Base-by-base conservation (phyloP, 805 yeast species). In the Wickerhamomyces bisporus region DNA sequence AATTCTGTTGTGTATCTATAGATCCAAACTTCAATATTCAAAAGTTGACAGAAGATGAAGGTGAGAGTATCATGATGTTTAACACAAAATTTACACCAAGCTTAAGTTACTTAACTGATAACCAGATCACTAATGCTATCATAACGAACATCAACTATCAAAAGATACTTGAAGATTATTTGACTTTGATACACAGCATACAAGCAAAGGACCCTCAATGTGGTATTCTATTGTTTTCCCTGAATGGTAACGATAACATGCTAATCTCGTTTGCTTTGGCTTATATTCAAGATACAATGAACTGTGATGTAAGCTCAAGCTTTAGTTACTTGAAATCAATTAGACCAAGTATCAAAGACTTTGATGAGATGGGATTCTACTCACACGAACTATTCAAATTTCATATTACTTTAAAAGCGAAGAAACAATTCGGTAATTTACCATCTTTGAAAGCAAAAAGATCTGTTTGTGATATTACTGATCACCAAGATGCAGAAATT, bases 1-100 rank as follows among this genome's bases (percentile, higher is more conserved):
- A 38, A 9, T 47, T 50, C 18, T 60, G 61, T 12, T 54, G 60
- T 30, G 45, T 60, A 11, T 43, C 65, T 20, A 40, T 66, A 1
- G 66, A 64, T 43, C 64, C 68, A 24, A 61, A 62, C 39, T 47
- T 53, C 36, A 52, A 48, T 20, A 45, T 61, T 16, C 53, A 55
- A 39, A 53, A 51, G 30, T 47, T 52, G 19, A 54, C 55, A 3
- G 50, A 48, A 23, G 49, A 48, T 36, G 55, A 56, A 39, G 54
- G 54, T 23, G 50, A 52, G 21, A 32, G 41, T 18, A 30, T 53
- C 18, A 49, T 53, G 52, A 36, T 39, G 20, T 61, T 58, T 43
- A 50, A 50, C 36, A 37, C 49, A 3, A 52, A 47, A 26, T 57
- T 61, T 38, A 42, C 62, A 2, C 42, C 43, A 34, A 38, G 35